Base-by-base conservation (phyloP, 306 rosid species). In the Phaseolus lunatus region DNA sequence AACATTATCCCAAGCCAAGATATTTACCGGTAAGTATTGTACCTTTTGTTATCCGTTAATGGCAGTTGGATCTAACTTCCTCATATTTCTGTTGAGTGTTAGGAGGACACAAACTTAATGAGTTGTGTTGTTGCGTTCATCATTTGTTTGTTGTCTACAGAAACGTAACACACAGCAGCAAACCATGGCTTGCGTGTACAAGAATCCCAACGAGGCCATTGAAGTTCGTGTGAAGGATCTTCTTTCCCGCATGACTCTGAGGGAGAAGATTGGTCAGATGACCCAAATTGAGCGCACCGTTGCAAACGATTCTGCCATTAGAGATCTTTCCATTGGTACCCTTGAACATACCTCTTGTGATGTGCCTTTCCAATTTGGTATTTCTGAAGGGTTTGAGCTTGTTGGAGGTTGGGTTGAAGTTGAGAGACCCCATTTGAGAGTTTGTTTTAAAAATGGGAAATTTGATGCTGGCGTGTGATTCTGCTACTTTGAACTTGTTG, bases 221-320 rank as follows among this genome's bases (percentile, higher is more conserved):
- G 98, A 92, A 87, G 94, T 85, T 62, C 89, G 97, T 48, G 81
- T 94, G 43, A 90, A 72, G 53, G 94, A 92, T 83, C 90, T 94
- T 54, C 93, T 94, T 82, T 85, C 90, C 5, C 91, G 93, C 20
- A 90, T 94, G 98, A 87, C 96, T 80, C 73, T 92, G 62, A 78
- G 59, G 56, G 94, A 94, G 72, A 94, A 94, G 84, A 84, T 85
- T 65, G 95, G 85, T 69, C 94, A 94, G 75, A 92, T 94, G 89
- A 88, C 90, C 66, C 97, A 94, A 79, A 92, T 94, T 44, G 97
- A 92, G 78, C 93, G 94, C 39, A 5, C 39, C 14, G 90, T 88
- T 43, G 89, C 92, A 20, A 84, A 83, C 61, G 84, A 89, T 31
- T 83, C 79, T 63, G 74, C 80, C 84, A 59, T 94, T 19, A 83